Evolutionary conservation across 176 grass and related monocot species (phyloP).

Genomic region (Chloris gayana): DNA sequence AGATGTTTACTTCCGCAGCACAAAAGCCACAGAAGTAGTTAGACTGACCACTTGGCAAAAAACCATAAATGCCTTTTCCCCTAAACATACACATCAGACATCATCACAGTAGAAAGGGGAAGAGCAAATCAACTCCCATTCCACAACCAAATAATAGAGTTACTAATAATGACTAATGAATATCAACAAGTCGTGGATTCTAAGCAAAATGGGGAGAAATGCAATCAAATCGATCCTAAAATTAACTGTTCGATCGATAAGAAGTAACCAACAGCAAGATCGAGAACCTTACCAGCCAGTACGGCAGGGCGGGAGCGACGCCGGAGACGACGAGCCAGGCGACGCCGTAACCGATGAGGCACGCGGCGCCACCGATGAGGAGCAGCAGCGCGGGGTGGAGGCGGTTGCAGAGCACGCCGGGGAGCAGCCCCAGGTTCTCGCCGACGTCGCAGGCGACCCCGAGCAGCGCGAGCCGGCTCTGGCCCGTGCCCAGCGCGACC

Average conservation of each 20-base stretch:
- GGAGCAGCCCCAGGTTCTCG: conserved; percentile 80
- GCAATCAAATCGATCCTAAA: not conserved
- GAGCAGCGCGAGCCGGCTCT: conserved; percentile 82
- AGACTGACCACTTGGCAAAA: conserved; percentile 23
- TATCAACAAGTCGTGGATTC: too few relatives aligned
- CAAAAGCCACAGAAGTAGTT: too few relatives aligned
- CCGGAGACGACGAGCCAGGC: conserved; percentile 64
- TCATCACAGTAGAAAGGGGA: not conserved
- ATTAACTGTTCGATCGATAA: too few relatives aligned
- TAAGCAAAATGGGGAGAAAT: not conserved
- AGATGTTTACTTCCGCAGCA: conserved; percentile 25
- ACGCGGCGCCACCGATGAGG: conserved; percentile 60
- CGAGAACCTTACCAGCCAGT: conserved; percentile 70
- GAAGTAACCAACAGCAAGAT: not conserved
- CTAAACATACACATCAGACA: not conserved
- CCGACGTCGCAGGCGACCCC: conserved; percentile 90
- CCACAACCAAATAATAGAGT: not conserved
- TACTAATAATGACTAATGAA: too few relatives aligned
- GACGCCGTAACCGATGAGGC: conserved; percentile 66
- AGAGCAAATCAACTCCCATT: conserved; percentile 27
- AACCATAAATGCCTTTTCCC: not conserved
- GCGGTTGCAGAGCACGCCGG: conserved; percentile 84
- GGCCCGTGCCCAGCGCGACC: conserved; percentile 52
- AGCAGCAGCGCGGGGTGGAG: conserved; percentile 74
- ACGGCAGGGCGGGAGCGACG: conserved; percentile 52